Conservation (phyloP, 2,329 filamentous ascomycete species). For the Cytospora chrysosperma region DNA sequence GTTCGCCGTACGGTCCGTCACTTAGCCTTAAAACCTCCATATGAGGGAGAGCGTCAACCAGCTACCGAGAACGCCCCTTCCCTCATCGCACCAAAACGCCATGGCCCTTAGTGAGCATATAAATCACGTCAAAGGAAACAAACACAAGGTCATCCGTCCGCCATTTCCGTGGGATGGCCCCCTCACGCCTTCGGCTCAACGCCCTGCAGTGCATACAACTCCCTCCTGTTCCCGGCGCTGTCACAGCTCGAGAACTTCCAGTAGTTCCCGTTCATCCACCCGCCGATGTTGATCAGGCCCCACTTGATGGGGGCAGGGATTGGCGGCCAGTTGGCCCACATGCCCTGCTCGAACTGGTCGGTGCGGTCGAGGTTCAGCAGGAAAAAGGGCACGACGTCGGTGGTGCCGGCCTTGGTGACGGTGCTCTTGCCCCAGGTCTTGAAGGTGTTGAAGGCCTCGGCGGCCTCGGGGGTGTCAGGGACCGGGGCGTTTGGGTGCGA, state of each 20-base stretch:
- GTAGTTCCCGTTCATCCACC: conserved; percentile 54
- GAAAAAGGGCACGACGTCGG: conserved; percentile 64
- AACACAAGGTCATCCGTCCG: neutral
- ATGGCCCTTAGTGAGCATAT: neutral
- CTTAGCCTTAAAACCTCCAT: neutral
- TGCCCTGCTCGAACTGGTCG: conserved; percentile 50
- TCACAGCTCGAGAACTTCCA: conserved; percentile 68
- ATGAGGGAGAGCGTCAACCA: neutral
- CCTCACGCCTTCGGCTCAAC: conserved; percentile 5
- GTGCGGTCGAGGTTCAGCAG: conserved; percentile 61
- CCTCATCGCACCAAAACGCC: neutral
- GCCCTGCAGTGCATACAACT: conserved; percentile 49
- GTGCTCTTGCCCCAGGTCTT: conserved; percentile 63
- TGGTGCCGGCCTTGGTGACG: conserved; percentile 58
- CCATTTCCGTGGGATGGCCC: too few relatives aligned
- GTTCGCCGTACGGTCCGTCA: neutral
- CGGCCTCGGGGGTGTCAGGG: conserved; percentile 44
- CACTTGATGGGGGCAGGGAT: conserved; percentile 61
- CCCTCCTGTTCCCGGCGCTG: conserved; percentile 49
- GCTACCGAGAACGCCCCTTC: neutral
- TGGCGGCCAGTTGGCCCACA: conserved; percentile 63
- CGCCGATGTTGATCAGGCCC: conserved; percentile 58
- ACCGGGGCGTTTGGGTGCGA: conserved; percentile 51
- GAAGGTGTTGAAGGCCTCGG: conserved; percentile 50
- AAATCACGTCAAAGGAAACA: neutral